Evolutionary conservation across 345 rosid species (phyloP).

Genomic region (Salix brachista): DNA sequence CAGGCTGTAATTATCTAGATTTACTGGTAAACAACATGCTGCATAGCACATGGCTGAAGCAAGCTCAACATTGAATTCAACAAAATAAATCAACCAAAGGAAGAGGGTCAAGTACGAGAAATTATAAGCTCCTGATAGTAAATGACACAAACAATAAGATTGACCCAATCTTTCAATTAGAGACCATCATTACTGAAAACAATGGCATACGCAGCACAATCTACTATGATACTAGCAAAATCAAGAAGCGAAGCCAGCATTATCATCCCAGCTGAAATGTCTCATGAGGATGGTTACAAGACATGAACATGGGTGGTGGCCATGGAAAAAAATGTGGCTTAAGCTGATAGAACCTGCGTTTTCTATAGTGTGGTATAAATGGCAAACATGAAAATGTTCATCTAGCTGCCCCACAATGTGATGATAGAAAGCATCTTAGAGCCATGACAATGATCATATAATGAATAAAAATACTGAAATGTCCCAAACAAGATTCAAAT

Average conservation of each 20-base stretch:
- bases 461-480: slow-evolving; percentile 5
- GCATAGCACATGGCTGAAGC: neutral
- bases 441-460: neutral
- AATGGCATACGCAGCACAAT: neutral
- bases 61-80: neutral
- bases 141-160: neutral
- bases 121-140: neutral
- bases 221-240: neutral
- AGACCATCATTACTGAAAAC: neutral
- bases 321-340: neutral
- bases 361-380: neutral
- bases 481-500: slow-evolving; percentile 8
- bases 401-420: neutral
- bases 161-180: neutral
- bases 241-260: neutral
- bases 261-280: neutral
- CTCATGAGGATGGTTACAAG: neutral
- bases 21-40: neutral
- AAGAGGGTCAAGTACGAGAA: neutral
- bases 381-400: neutral
- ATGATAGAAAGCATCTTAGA: neutral
- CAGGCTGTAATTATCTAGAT: neutral
- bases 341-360: neutral
- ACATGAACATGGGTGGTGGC: neutral
- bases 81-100: neutral